Evolutionary conservation across 2,329 filamentous ascomycete species (phyloP), one percentile per base, ranked within the genome.

Genomic region (Hymenotorrendiella dingleyae): DNA sequence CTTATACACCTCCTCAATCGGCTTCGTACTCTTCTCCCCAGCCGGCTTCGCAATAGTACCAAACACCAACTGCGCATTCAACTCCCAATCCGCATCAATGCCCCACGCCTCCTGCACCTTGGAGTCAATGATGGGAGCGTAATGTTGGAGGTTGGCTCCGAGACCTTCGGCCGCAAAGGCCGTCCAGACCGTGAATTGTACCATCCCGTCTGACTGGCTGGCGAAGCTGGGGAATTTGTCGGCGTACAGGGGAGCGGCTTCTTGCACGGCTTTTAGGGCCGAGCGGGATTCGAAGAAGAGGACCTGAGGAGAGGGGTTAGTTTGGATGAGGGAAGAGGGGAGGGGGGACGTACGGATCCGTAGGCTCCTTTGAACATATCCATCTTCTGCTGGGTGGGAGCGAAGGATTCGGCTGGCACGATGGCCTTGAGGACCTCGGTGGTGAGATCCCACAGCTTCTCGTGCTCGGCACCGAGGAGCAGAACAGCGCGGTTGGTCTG

Each of bases 61-160:
- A 65, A 95, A 93, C 57, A 94, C 88, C 53, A 96, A 71, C 74
- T 94, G 87, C 19, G 85, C 82, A 60, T 82, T 78, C 52, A 94
- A 75, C 60, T 77, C 78, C 88, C 89, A 95, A 56, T 75, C 74
- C 14, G 67, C 59, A 32, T 86, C 84, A 23, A 94, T 56, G 44
- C 74, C 73, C 84, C 86, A 95, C 55, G 78, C 69, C 48, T 67
- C 41, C 33, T 74, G 67, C 40, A 89, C 83, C 68, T 81, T 78
- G 52, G 74, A 72, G 67, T 94, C 84, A 55, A 94, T 78, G 45
- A 95, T 66, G 16, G 88, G 88, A 76, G 88, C 93, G 74, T 94
- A 94, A 71, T 95, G 89, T 74, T 95, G 89, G 40, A 95, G 74
- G 73, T 90, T 94, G 62, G 83, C 85, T 53, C 88, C 88, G 43